phyloP scores from a whole-genome alignment of 2,329 filamentous ascomycete species.

The Colletotrichum acutatum region DNA sequence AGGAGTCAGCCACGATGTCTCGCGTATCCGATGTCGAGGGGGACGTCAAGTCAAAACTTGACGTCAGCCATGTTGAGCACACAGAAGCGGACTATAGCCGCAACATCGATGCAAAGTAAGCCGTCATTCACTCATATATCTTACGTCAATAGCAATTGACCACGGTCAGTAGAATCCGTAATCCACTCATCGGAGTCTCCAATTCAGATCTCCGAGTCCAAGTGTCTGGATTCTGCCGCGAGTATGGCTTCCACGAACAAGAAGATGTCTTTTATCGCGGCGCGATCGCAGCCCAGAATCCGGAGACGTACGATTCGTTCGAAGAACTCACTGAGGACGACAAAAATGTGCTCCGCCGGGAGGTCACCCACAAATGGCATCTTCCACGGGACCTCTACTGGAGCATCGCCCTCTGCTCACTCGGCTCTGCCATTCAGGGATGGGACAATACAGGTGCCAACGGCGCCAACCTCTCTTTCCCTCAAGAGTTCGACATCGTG shows the following conservation, averaged over 20 bases:
- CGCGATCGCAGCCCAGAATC: conserved; percentile 43
- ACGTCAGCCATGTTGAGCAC: conserved; percentile 37
- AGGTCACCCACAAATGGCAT: conserved; percentile 44
- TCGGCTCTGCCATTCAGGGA: conserved; percentile 47
- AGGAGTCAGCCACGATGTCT: conserved; percentile 8
- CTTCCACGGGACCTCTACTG: conserved; percentile 42
- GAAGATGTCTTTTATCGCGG: conserved; percentile 42
- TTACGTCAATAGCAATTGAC: neutral
- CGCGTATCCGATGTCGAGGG: conserved; percentile 38
- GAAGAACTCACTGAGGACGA: conserved; percentile 41
- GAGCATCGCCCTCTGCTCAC: conserved; percentile 43
- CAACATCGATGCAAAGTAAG: conserved; percentile 47
- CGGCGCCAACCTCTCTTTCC: conserved; percentile 52
- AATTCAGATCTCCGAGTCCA: conserved; percentile 38
- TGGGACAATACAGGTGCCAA: conserved; percentile 58
- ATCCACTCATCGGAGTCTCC: conserved; percentile 41
- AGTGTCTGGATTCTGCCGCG: conserved; percentile 40
- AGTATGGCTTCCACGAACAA: conserved; percentile 42
- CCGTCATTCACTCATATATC: too few species aligned
- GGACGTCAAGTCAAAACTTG: conserved; percentile 34
- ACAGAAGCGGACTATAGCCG: conserved; percentile 41
- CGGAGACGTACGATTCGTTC: conserved; percentile 35
- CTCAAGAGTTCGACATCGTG: conserved; percentile 47
- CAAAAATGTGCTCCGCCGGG: conserved; percentile 38
- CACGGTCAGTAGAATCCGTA: conserved; percentile 38